phyloP scores from a whole-genome alignment of 2,329 filamentous ascomycete species.

The Xylariomycetidae sp. region DNA sequence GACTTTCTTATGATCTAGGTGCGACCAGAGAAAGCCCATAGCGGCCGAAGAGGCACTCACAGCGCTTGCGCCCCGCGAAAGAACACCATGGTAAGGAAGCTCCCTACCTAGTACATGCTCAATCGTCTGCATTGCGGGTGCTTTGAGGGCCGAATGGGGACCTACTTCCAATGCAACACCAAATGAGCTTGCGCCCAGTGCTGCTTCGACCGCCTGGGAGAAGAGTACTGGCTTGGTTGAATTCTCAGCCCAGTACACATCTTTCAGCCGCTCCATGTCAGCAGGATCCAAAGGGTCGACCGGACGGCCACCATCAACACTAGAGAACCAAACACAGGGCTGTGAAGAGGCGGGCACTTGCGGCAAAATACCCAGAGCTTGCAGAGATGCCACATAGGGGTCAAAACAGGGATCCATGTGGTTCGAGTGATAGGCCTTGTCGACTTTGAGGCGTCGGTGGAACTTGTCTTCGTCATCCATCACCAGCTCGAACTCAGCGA shows the following conservation, averaged over 20 bases:
- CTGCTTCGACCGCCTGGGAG: slow-evolving; percentile 6
- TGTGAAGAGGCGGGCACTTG: slow-evolving; percentile 1
- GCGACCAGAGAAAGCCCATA: slow-evolving; percentile 5
- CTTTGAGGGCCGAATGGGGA: slow-evolving; percentile 11
- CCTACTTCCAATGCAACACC: slow-evolving; percentile 10
- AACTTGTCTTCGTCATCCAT: slow-evolving; percentile 14
- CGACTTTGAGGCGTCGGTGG: slow-evolving; percentile 8
- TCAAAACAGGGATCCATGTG: slow-evolving; percentile 11
- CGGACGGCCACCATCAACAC: slow-evolving; percentile 2
- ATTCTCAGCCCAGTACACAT: slow-evolving; percentile 10
- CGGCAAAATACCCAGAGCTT: slow-evolving; percentile 1
- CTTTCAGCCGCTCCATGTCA: slow-evolving; percentile 1
- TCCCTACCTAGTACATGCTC: slow-evolving; percentile 2
- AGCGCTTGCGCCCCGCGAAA: slow-evolving; percentile 6
- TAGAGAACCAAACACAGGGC: slow-evolving; percentile 4
- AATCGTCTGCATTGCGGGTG: slow-evolving; percentile 3
- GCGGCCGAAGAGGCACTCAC: background rate
- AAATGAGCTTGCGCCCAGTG: slow-evolving; percentile 1
- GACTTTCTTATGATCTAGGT: slow-evolving; percentile 1
- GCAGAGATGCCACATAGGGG: slow-evolving; percentile 7
- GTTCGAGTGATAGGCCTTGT: slow-evolving; percentile 15
- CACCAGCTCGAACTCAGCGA: slow-evolving; percentile 5
- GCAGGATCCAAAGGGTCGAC: no score
- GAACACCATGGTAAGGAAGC: slow-evolving; percentile 6
- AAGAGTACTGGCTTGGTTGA: slow-evolving; percentile 10